Conservation (phyloP, 208 protist species). For the Leishmania mexicana region DNA sequence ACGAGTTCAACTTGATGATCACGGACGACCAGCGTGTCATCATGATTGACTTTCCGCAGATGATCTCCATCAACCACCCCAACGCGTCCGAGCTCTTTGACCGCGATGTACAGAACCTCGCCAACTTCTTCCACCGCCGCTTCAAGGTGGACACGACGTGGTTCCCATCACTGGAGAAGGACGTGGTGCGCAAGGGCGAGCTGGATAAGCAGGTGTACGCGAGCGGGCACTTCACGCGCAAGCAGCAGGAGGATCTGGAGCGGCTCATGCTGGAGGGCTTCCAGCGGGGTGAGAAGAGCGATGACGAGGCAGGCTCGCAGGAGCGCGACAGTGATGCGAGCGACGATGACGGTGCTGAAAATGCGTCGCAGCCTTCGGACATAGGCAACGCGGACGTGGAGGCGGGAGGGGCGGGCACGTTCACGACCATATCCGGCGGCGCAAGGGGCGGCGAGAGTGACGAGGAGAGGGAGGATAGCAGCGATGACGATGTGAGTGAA, state of each 20-base stretch:
- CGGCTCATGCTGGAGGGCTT: slow-evolving; percentile 63
- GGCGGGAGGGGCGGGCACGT: slow-evolving; percentile 27
- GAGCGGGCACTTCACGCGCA: slow-evolving; percentile 76
- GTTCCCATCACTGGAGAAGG: slow-evolving; percentile 72
- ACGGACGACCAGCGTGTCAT: slow-evolving; percentile 91
- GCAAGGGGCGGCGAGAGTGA: slow-evolving; percentile 12
- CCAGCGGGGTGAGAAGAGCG: not conserved
- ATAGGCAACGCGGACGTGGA: slow-evolving; percentile 25
- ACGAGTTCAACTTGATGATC: slow-evolving; percentile 99
- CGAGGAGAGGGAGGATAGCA: slow-evolving; percentile 14
- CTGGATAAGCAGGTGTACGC: slow-evolving; percentile 84
- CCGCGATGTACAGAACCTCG: slow-evolving; percentile 97
- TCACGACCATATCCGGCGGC: slow-evolving; percentile 11
- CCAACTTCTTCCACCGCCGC: slow-evolving; percentile 94
- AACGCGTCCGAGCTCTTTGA: slow-evolving; percentile 97
- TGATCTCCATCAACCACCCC: slow-evolving; percentile 96
- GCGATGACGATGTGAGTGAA: slow-evolving; percentile 41
- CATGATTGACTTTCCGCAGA: slow-evolving; percentile 99
- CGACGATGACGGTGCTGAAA: slow-evolving; percentile 11
- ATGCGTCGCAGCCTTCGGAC: not conserved
- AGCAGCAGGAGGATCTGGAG: slow-evolving; percentile 77
- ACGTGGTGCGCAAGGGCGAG: slow-evolving; percentile 73
- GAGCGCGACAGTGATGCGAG: not conserved
- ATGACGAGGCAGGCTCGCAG: slow-evolving; percentile 5
- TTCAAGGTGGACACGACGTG: slow-evolving; percentile 85